A percentile compares a stretch with the other conserved stretches of the same genome.
Evolutionary conservation across 768 basidiomycete genomes (phyloP).

Genomic region (Mycena filopes): DNA sequence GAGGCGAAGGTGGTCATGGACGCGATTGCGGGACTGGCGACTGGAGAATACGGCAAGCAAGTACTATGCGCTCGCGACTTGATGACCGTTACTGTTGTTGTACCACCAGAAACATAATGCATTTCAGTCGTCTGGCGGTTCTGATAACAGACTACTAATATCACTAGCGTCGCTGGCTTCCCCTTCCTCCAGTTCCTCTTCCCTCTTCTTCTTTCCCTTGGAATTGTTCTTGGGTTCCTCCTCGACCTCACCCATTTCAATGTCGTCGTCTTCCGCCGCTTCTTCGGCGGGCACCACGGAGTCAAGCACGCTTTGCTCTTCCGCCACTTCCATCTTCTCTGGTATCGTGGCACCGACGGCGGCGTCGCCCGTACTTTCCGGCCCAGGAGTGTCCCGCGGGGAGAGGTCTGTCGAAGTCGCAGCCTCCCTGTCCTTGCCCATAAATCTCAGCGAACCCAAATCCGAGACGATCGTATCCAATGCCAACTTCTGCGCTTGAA

Average conservation of each 20-base stretch:
- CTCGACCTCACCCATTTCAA: conserved; percentile 93
- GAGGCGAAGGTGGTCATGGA: conserved; percentile 68
- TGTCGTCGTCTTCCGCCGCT: conserved; percentile 64
- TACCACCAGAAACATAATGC: conserved; percentile 21
- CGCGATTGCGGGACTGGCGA: conserved; percentile 69
- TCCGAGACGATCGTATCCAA: conserved; percentile 74
- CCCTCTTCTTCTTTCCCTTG: conserved; percentile 62
- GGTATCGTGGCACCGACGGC: conserved; percentile 36
- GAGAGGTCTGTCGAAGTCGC: conserved; percentile 55
- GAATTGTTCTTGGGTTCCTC: conserved; percentile 72
- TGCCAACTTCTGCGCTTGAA: conserved; percentile 75
- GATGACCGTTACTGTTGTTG: conserved; percentile 72
- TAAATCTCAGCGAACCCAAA: conserved; percentile 67
- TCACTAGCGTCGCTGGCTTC: conserved; percentile 73
- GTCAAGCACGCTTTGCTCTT: conserved; percentile 41
- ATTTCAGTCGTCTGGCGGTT: conserved; percentile 66
- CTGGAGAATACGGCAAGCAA: conserved; percentile 60
- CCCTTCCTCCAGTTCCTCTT: conserved; percentile 87
- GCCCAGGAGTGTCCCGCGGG: conserved; percentile 60
- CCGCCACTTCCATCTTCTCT: conserved; percentile 53
- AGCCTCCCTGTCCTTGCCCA: conserved; percentile 75
- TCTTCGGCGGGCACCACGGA: conserved; percentile 35
- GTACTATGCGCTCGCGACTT: conserved; percentile 80
- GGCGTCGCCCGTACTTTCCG: conserved; percentile 42
- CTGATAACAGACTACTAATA: conserved; percentile 80